Conservation (phyloP, 1,284 basidiomycete species). For the Ustilago loliicola region DNA sequence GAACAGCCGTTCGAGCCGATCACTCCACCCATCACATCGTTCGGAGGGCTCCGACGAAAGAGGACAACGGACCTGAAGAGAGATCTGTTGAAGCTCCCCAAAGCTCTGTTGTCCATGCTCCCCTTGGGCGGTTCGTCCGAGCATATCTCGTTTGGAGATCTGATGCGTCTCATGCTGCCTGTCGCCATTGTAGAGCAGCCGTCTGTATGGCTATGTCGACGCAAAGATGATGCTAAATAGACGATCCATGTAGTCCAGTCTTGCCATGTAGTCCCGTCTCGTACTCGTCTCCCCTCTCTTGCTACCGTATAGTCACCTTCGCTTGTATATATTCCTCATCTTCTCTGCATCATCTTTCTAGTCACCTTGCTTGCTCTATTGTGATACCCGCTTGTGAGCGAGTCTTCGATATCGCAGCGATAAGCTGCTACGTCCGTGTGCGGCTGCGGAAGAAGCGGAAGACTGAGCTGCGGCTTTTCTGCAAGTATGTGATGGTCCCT, state of each 20-base stretch:
- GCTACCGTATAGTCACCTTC: too few species aligned
- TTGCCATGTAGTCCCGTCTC: too few species aligned
- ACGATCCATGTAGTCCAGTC: neutral
- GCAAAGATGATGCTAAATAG: slow-evolving; percentile 11
- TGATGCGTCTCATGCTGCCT: slow-evolving; percentile 24
- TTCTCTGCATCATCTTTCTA: too few species aligned
- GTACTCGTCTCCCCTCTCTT: too few species aligned
- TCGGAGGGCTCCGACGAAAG: slow-evolving; percentile 34
- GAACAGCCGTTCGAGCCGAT: slow-evolving; percentile 44
- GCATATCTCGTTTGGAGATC: neutral
- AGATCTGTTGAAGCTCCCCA: slow-evolving; percentile 15
- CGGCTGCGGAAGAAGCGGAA: too few species aligned
- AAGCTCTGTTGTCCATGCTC: neutral
- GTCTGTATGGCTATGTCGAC: slow-evolving; percentile 40
- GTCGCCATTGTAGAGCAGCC: slow-evolving; percentile 31
- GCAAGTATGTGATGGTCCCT: too few species aligned
- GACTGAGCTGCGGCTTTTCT: too few species aligned
- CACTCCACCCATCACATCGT: slow-evolving; percentile 17
- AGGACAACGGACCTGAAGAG: slow-evolving; percentile 14
- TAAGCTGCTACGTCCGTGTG: too few species aligned
- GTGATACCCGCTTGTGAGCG: too few species aligned
- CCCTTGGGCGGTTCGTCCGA: neutral
- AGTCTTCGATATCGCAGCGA: too few species aligned
- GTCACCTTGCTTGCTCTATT: too few species aligned
- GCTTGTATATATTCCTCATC: too few species aligned